These are phyloP conservation scores for Beauveria scarabaeidicola DNA, from an alignment of 2,329 filamentous ascomycete species.

Conservation along the genomic window DNA sequence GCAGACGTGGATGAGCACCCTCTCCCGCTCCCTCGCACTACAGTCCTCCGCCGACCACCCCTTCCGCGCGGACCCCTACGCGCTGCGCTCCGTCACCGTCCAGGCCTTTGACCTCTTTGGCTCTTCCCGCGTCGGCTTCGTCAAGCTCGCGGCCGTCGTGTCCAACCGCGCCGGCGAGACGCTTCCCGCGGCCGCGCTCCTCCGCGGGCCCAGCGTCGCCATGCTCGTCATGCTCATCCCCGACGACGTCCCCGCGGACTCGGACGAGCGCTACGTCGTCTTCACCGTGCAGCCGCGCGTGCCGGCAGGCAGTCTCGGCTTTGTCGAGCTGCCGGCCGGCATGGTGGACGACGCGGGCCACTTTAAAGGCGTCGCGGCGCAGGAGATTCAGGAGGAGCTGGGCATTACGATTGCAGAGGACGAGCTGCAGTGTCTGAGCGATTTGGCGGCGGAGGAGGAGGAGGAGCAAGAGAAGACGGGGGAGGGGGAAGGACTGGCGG, in stretches of 20 bases:
- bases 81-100: constrained; percentile 40
- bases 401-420: constrained; percentile 41
- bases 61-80: constrained; percentile 46
- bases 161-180: constrained; percentile 38
- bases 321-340: constrained; percentile 50
- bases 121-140: constrained; percentile 40
- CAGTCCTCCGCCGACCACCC: constrained; percentile 37
- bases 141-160: constrained; percentile 44
- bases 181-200: constrained; percentile 46
- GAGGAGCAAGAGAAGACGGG: constrained; percentile 20
- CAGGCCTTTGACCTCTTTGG: constrained; percentile 48
- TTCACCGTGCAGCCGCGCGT: constrained; percentile 53
- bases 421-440: constrained; percentile 42
- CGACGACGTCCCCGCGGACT: constrained; percentile 31
- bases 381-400: constrained; percentile 53
- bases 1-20: constrained; percentile 41
- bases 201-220: constrained; percentile 52
- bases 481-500: constrained; percentile 32
- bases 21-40: constrained; percentile 37
- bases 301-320: constrained; percentile 43
- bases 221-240: constrained; percentile 51
- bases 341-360: constrained; percentile 47
- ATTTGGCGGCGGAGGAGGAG: constrained; percentile 32
- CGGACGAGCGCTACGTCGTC: constrained; percentile 38
- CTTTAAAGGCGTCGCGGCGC: constrained; percentile 50